Evolutionary conservation across 176 grass and related monocot genomes (phyloP), one percentile per base, ranked within the genome.

Genomic region (Rhynchospora pubera): DNA sequence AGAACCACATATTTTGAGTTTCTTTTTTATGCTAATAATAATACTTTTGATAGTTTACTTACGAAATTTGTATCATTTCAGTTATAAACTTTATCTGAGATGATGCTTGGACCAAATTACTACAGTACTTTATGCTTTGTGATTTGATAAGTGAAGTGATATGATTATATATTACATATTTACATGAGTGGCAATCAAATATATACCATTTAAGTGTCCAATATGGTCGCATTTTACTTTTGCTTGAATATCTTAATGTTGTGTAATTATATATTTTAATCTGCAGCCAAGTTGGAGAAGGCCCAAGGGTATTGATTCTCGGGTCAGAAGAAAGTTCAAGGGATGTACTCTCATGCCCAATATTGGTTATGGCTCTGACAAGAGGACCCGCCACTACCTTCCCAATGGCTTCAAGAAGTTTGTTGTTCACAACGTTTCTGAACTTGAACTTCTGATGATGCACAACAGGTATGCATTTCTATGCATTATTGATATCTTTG

Each of bases 391-490:
- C 42, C 89, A 97, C 52, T 91, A 85, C 85, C 91, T 93, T 55
- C 87, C 91, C 22, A 97, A 91, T 79, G 88, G 82, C 22, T 97
- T 97, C 77, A 91, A 89, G 86, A 97, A 97, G 77, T 97, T 93
- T 48, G 87, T 89, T 18, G 91, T 97, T 19, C 93, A 93, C 87
- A 93, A 93, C 47, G 76, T 87, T 3, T 87, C 93, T 58, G 93
- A 97, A 39, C 69, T 97, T 12, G 83, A 93, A 72, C 55, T 97
- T 71, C 86, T 93, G n/a, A 97, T 94, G 92, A 94, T 94, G 92
- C 91, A 97, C 83, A 93, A 94, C 83, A 91, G 92, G 88, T 89
- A 66, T 10, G 7, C 15, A 14, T 47, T 78, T 9, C 4, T 2
- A 2, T 39, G 34, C 4, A 4, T 39, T 62, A 10, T 45, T 32